Evolutionary conservation across 257 asterid species (phyloP).

Genomic region (Fraxinus americana): DNA sequence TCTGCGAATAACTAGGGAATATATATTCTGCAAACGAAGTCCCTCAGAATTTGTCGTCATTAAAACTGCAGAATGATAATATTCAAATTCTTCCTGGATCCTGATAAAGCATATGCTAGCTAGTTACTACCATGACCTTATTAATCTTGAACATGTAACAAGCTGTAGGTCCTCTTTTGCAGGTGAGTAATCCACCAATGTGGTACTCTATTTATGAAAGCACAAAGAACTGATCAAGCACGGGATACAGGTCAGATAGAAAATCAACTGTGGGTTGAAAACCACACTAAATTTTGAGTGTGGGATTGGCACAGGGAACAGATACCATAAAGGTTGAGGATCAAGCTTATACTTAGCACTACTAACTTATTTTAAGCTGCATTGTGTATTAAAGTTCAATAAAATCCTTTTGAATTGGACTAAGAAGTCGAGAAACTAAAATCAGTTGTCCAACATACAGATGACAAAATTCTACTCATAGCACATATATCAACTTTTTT

Average conservation of each 20-base stretch:
- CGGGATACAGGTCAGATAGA: constrained; percentile 30
- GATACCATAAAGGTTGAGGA: neutral
- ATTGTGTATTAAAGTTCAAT: neutral
- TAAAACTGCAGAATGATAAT: neutral
- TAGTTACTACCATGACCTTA: neutral
- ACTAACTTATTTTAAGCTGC: neutral
- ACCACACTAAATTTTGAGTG: neutral
- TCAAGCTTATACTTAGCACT: neutral
- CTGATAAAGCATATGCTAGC: neutral
- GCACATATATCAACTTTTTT: neutral
- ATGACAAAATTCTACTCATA: neutral
- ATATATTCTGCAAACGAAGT: neutral
- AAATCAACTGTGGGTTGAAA: constrained; percentile 4
- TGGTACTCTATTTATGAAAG: constrained; percentile 31
- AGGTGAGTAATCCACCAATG: constrained; percentile 39
- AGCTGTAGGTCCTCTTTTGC: constrained; percentile 14
- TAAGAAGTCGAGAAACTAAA: constrained; percentile 13
- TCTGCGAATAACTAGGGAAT: neutral
- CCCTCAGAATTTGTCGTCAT: neutral
- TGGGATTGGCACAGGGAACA: neutral
- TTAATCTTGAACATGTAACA: neutral
- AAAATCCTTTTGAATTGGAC: constrained; percentile 18
- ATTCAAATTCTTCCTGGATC: neutral
- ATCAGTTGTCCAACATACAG: neutral
- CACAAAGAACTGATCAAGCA: constrained; percentile 26